phyloP scores from a whole-genome alignment of 2,329 filamentous ascomycete species.

The Diaporthe vexans region DNA sequence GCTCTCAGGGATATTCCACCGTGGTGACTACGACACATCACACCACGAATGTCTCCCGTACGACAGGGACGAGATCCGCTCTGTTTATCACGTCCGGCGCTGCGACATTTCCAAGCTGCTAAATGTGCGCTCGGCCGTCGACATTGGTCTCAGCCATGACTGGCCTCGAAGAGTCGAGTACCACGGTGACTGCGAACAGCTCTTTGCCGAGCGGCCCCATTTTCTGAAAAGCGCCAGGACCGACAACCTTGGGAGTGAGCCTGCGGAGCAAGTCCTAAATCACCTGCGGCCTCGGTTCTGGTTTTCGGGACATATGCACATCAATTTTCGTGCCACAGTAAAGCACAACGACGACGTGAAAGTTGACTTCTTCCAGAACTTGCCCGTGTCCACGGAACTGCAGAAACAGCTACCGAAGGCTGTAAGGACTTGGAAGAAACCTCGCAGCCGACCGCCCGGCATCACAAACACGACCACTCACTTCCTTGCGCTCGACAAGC shows the following conservation, averaged over 20 bases:
- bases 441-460: not conserved
- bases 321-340: not conserved
- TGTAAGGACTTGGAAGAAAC: constrained; percentile 7
- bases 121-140: constrained; percentile 12
- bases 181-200: not conserved
- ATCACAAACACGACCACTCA: constrained; percentile 20
- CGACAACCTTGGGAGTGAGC: constrained; percentile 15
- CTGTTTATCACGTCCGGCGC: constrained; percentile 7
- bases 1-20: constrained; percentile 17
- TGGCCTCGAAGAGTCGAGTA: constrained; percentile 24
- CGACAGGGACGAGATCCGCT: constrained; percentile 21
- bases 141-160: constrained; percentile 25
- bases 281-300: constrained; percentile 11
- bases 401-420: constrained; percentile 13
- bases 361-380: constrained; percentile 3
- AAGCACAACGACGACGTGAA: not conserved
- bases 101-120: constrained; percentile 25
- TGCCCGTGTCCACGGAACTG: not conserved
- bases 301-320: constrained; percentile 24
- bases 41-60: constrained; percentile 23
- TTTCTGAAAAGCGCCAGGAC: constrained; percentile 8
- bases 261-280: constrained; percentile 15
- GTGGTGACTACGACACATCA: constrained; percentile 6
- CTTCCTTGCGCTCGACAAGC: constrained; percentile 17
- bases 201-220: constrained; percentile 20